Conservation (phyloP, 164 flowering plant species). For the Kalanchoe fedtschenkoi region DNA sequence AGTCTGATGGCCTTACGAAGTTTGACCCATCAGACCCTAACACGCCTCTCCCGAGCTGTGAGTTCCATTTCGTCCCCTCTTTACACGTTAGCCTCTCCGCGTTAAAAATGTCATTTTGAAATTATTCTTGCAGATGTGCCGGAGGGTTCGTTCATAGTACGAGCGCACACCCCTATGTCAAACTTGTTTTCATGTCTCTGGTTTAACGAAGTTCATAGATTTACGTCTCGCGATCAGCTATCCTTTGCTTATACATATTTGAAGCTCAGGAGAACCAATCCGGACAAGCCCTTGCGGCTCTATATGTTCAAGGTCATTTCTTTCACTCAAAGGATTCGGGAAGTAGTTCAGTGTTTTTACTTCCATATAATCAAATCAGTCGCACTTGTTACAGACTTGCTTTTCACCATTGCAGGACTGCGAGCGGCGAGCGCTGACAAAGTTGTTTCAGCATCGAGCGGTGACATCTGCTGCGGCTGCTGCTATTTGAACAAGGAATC, state of each 20-base stretch:
- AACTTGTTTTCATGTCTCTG: slow-evolving; percentile 93
- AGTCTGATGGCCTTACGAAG: slow-evolving; percentile 84
- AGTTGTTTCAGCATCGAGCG: slow-evolving; percentile 58
- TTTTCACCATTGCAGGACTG: slow-evolving; percentile 54
- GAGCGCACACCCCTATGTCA: slow-evolving; percentile 94
- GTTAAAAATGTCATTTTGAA: slow-evolving; percentile 1
- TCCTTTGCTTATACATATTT: slow-evolving; percentile 90
- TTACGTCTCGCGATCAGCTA: slow-evolving; percentile 92
- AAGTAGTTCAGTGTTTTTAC: neutral
- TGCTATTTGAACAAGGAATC: slow-evolving; percentile 10
- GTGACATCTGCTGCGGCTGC: slow-evolving; percentile 22
- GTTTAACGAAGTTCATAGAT: slow-evolving; percentile 95
- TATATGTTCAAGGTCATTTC: slow-evolving; percentile 82
- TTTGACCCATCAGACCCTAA: slow-evolving; percentile 67
- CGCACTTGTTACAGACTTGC: neutral
- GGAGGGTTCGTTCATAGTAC: slow-evolving; percentile 87
- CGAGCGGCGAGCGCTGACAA: slow-evolving; percentile 75
- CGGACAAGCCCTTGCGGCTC: slow-evolving; percentile 49
- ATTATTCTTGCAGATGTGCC: slow-evolving; percentile 66
- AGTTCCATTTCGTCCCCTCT: slow-evolving; percentile 18
- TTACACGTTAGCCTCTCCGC: neutral
- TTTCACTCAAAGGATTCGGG: neutral
- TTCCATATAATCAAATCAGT: neutral
- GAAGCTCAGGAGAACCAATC: slow-evolving; percentile 74
- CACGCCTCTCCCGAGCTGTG: slow-evolving; percentile 81